Base-by-base conservation (phyloP, 2,329 filamentous ascomycete genomes). In the Graphilbum sp. region DNA sequence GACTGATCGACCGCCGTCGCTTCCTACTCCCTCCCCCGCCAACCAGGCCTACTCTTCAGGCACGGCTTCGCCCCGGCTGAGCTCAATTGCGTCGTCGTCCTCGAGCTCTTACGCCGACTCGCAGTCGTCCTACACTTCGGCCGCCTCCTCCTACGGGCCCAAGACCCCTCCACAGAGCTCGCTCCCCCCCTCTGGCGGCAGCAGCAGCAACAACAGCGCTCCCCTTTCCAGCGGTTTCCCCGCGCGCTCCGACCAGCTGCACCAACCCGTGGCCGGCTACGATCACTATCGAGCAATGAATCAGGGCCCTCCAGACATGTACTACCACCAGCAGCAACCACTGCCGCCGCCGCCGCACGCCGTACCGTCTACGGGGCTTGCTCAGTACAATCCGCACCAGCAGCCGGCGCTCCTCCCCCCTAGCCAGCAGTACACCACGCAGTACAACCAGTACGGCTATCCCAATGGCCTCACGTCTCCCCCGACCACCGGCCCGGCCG, bases 271-370 rank as follows among this genome's bases (percentile, higher is more conserved):
- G 45, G 49, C 53, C 42, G 52, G 53, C 38, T 64, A 62, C 58
- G 59, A 62, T 16, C 57, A 57, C 17, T 64, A 65, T 44, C 60
- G 41, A 50, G 62, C 65, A 59, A 94, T 95, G 87, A 93, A 93
- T 63, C 79, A 80, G 59, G 70, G 72, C 50, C 72, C 75, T 9
- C 67, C 75, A 23, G 88, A 93, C 50, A 82, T 92, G 77, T 90
- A 93, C 58, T 86, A 90, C 53, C 70, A 78, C 54, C 64, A 72
- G 46, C 63, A 69, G 50, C 82, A 90, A 78, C 92, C 66, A 81
- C 82, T 50, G 72, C 77, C 47, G 79, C 81, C 80, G 50, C 67
- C 76, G 42, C 78, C 82, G 10, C 80, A 86, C 55, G 76, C 82
- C 18, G 80, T 82, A 34, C 79, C 84, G 13, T 82, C 85, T 1